Evolutionary conservation across 441 rosid species (phyloP).

Genomic region (Macaranga tanarius): DNA sequence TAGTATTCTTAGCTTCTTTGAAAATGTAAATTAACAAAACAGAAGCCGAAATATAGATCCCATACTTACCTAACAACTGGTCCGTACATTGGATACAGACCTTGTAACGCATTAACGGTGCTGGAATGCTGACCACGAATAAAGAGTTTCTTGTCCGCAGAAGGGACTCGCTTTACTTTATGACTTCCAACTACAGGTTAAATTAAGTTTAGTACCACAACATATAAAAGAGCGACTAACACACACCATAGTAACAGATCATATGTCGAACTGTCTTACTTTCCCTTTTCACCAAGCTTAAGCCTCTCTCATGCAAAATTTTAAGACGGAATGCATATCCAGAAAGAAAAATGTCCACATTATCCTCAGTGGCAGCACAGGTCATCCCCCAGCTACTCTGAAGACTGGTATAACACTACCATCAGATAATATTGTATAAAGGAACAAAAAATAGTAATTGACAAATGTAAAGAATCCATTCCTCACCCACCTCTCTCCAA

Average conservation of each 20-base stretch:
- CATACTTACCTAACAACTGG: constrained; percentile 63
- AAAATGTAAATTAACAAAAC: neutral
- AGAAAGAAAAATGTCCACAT: constrained; percentile 64
- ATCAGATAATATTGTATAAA: constrained; percentile 13
- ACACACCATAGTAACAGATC: constrained; percentile 15
- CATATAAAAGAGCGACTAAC: constrained; percentile 8
- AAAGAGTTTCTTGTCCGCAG: constrained; percentile 67
- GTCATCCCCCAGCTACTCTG: constrained; percentile 63
- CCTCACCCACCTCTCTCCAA: constrained; percentile 73
- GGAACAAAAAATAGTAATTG: constrained; percentile 9
- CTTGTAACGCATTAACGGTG: constrained; percentile 84
- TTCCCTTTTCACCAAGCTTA: constrained; percentile 67
- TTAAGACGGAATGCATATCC: constrained; percentile 87
- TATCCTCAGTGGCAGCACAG: constrained; percentile 71
- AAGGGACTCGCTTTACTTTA: constrained; percentile 54
- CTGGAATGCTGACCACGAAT: constrained; percentile 83
- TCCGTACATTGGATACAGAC: constrained; percentile 60
- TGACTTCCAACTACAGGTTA: constrained; percentile 51
- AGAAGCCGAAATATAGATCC: neutral
- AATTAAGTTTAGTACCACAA: constrained; percentile 21
- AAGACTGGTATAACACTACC: constrained; percentile 53
- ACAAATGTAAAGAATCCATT: constrained; percentile 16
- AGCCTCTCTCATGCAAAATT: constrained; percentile 88
- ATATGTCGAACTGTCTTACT: constrained; percentile 50
- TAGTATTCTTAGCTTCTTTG: neutral